Evolutionary conservation across 2,329 filamentous ascomycete genomes (phyloP), one percentile per base, ranked within the genome.

Genomic region (Fusarium heterosporum): DNA sequence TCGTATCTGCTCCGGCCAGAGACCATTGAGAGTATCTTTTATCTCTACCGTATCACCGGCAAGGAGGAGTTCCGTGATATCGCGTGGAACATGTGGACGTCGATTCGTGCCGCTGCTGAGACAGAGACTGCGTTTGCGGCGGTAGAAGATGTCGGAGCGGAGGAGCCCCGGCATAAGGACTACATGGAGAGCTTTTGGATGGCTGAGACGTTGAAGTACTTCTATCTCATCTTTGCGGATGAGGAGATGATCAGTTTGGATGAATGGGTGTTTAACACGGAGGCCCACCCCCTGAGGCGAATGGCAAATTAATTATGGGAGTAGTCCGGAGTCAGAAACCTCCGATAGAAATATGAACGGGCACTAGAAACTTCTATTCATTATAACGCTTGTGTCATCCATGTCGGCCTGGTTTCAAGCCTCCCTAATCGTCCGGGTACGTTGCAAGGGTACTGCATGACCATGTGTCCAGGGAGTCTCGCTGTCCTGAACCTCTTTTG

Each of bases 21-120:
- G 78, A 91, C 91, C 3, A 93, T 95, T 53, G 92, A 95, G 79
- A 91, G 88, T 14, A 86, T 96, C 6, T 95, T 93, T 76, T 86
- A 93, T 73, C 87, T 95, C 82, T 93, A 90, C 75, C 86, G 91
- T 48, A 82, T 92, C 52, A 93, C 90, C 0, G 91, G 90, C n/a
- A 86, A 92, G 61, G 70, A 82, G 2, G 80, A 82, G 41, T 90
- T 87, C 80, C 86, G 87, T 58, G 84, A 90, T 46, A 87, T 88
- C 71, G 91, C 90, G 2, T 93, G 91, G 90, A 80, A 81, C 42
- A 93, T 93, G 90, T 93, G 92, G 76, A 75, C 84, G 46, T 82
- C 86, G 2, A 82, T 93, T 26, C 80, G 86, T 48, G 81, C 81
- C 64, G 80, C 86, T 68, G 90, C 90, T 5, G 82, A 83, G 34